Conservation (phyloP, 2,329 filamentous ascomycete genomes). For the Orbilia quercus region DNA sequence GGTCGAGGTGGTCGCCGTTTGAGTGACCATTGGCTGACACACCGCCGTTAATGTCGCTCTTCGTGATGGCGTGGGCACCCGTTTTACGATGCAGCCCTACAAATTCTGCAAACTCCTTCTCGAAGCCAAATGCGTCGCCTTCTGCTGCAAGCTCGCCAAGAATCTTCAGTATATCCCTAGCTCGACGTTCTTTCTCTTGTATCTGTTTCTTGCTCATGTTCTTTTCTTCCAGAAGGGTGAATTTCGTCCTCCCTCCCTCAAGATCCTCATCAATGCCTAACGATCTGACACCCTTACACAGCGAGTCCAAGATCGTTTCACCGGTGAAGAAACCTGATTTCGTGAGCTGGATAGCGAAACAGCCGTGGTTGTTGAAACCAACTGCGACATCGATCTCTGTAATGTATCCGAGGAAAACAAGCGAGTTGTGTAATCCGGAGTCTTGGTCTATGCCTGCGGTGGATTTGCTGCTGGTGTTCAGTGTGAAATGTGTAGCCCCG, state of each 20-base stretch:
- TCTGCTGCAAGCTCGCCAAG: constrained; percentile 44
- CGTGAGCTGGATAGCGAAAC: constrained; percentile 53
- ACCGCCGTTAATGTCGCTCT: constrained; percentile 25
- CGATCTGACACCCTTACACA: constrained; percentile 51
- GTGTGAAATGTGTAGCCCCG: constrained; percentile 45
- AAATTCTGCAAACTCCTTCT: constrained; percentile 55
- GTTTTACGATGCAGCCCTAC: constrained; percentile 50
- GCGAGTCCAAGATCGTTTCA: constrained; percentile 49
- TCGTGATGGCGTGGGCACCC: constrained; percentile 34
- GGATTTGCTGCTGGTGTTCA: constrained; percentile 33
- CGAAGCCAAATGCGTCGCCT: constrained; percentile 49
- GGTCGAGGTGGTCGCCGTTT: constrained; percentile 33
- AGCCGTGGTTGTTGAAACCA: constrained; percentile 51
- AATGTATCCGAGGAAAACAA: constrained; percentile 49
- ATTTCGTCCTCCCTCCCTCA: constrained; percentile 26
- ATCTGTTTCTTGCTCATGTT: constrained; percentile 5
- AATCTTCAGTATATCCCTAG: constrained; percentile 31
- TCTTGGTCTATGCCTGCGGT: constrained; percentile 17
- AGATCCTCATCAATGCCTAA: constrained; percentile 36
- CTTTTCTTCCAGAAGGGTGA: constrained; percentile 32
- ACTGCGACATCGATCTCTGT: constrained; percentile 48
- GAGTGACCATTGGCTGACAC: constrained; percentile 25
- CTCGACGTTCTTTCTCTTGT: constrained; percentile 26
- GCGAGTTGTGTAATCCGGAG: constrained; percentile 38
- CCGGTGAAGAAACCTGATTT: constrained; percentile 49